Conservation (phyloP, 257 asterid species). For the Solanum etuberosum region DNA sequence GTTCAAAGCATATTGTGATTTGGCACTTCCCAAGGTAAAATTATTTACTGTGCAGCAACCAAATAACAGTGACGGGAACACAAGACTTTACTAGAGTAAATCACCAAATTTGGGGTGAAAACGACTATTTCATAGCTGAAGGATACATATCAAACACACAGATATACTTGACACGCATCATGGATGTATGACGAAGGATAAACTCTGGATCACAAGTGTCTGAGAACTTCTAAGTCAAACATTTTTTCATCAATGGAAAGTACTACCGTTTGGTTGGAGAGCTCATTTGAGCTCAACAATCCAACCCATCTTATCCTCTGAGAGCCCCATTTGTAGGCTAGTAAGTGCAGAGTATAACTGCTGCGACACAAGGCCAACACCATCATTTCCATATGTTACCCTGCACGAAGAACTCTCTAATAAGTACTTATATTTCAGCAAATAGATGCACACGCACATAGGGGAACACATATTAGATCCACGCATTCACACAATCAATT, state of each 20-base stretch:
- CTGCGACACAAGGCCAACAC: slow-evolving; percentile 72
- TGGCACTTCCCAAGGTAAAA: not conserved
- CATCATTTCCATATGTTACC: slow-evolving; percentile 56
- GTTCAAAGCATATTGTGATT: not conserved
- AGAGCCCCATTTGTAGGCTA: slow-evolving; percentile 81
- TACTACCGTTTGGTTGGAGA: not conserved
- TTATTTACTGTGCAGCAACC: not conserved
- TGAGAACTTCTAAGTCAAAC: not conserved
- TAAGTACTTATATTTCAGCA: not conserved
- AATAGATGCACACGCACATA: not conserved
- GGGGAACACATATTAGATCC: not conserved
- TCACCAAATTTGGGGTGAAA: not conserved
- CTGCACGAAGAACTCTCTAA: slow-evolving; percentile 22
- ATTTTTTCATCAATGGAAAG: not conserved
- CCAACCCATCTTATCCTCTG: slow-evolving; percentile 84
- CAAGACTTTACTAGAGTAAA: not conserved
- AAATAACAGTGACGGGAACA: not conserved
- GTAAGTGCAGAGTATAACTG: slow-evolving; percentile 76
- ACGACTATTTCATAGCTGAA: not conserved
- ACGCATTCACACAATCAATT: not conserved
- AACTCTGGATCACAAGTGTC: not conserved
- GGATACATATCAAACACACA: not conserved
- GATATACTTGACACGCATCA: not conserved
- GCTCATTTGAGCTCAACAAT: slow-evolving; percentile 50
- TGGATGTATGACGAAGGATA: not conserved